Evolutionary conservation across 1,284 basidiomycete genomes (phyloP).

Genomic region (Gastroboletus turbinatus): DNA sequence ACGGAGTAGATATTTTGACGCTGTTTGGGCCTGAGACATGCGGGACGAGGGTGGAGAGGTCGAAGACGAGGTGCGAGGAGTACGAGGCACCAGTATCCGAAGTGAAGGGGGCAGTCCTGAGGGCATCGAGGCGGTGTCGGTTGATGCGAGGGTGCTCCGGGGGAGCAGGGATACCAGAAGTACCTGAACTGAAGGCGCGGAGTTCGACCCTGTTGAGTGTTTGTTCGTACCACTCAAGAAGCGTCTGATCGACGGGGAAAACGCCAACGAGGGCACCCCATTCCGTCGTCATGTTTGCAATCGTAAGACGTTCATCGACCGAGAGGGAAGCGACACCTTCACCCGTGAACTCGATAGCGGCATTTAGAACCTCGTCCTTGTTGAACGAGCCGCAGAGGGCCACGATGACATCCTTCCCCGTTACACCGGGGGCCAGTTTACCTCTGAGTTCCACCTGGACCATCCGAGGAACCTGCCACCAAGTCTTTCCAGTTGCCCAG

Average conservation of each 20-base stretch:
- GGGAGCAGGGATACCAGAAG: constrained; percentile 56
- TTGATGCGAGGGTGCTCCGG: constrained; percentile 90
- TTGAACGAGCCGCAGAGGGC: constrained; percentile 97
- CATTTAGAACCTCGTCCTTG: constrained; percentile 95
- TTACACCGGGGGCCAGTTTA: constrained; percentile 82
- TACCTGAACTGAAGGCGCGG: constrained; percentile 67
- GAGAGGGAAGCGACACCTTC: constrained; percentile 80
- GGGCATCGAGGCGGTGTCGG: constrained; percentile 64
- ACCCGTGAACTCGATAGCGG: constrained; percentile 98
- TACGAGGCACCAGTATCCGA: constrained; percentile 86
- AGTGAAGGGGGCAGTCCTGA: constrained; percentile 54
- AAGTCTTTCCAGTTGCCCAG: constrained; percentile 98
- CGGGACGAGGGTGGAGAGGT: constrained; percentile 91
- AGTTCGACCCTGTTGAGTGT: constrained; percentile 77
- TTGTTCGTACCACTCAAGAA: constrained; percentile 88
- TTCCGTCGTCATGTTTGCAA: constrained; percentile 98
- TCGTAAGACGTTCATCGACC: constrained; percentile 93
- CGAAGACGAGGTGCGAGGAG: constrained; percentile 86
- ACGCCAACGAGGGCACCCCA: constrained; percentile 97
- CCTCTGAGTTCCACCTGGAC: constrained; percentile 93
- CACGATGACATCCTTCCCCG: constrained; percentile 98
- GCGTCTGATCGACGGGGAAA: constrained; percentile 88
- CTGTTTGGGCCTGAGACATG: constrained; percentile 97
- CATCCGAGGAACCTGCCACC: constrained; percentile 99
- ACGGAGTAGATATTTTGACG: constrained; percentile 92